These are phyloP conservation scores for Kappamyces sp. DNA, from an alignment of 192 early-diverging fungal genomes.

Conservation along the genomic window DNA sequence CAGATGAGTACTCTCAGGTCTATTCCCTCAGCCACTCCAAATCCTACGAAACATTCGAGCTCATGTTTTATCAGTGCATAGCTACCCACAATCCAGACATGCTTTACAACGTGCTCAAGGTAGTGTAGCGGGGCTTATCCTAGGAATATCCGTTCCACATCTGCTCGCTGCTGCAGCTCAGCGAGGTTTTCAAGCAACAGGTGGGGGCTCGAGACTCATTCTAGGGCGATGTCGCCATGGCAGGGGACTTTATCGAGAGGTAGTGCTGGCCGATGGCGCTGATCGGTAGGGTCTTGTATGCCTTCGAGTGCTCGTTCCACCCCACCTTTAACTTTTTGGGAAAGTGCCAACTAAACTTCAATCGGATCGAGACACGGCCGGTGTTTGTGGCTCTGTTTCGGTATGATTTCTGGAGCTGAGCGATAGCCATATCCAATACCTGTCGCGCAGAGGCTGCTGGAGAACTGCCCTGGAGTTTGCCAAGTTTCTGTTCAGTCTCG, in stretches of 20 bases:
- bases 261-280: background rate
- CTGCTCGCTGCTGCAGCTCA: conserved; percentile 74
- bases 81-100: conserved; percentile 67
- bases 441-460: conserved; percentile 89
- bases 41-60: conserved; percentile 68
- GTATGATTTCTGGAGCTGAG: too few relatives aligned
- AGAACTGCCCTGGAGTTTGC: conserved; percentile 85
- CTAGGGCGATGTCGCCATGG: conserved; percentile 65
- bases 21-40: conserved; percentile 49
- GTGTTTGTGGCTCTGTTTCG: conserved; percentile 78
- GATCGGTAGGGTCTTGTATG: conserved; percentile 76
- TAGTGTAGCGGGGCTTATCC: conserved; percentile 38
- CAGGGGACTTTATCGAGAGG: conserved; percentile 72
- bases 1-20: background rate
- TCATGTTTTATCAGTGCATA: conserved; percentile 67
- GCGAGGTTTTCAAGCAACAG: conserved; percentile 79
- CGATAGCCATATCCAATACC: conserved; percentile 64
- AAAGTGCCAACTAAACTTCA: conserved; percentile 62
- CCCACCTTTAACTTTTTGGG: conserved; percentile 66
- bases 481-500: conserved; percentile 71
- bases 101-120: conserved; percentile 25
- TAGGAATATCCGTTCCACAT: conserved; percentile 84
- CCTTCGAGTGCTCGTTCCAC: conserved; percentile 78
- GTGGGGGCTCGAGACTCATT: too few relatives aligned
- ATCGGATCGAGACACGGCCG: conserved; percentile 67